Percentiles rank a stretch among this genome's conserved stretches.
These are phyloP conservation scores for Cyclotella choctawhatcheeana DNA, from an alignment of 108 stramenopile species.

Conservation along the genomic window DNA sequence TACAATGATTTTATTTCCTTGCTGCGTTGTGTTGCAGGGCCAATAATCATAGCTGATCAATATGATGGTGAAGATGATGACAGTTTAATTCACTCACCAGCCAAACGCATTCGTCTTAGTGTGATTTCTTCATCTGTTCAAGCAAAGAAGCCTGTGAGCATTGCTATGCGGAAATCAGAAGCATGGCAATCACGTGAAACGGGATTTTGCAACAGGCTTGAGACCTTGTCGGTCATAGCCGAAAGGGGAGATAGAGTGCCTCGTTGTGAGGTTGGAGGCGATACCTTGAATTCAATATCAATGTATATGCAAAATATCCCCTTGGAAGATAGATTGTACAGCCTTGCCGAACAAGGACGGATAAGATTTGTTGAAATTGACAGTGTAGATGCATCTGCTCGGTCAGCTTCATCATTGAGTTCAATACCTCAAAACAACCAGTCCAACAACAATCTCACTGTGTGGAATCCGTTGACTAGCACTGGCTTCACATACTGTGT, in stretches of 20 bases:
- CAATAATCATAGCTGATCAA: conserved; percentile 64
- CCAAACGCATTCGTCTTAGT: conserved; percentile 65
- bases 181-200: conserved; percentile 64
- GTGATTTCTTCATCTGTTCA: conserved; percentile 77
- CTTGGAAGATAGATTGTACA: conserved; percentile 80
- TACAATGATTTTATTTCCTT: conserved; percentile 86
- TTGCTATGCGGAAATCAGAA: conserved; percentile 51
- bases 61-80: conserved; percentile 37
- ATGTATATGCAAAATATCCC: conserved; percentile 78
- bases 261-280: conserved; percentile 76
- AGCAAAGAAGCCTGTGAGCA: conserved; percentile 32
- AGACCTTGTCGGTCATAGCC: conserved; percentile 77
- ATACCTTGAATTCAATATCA: conserved; percentile 75
- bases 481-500: conserved; percentile 78
- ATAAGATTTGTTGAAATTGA: conserved; percentile 81
- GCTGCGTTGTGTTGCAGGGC: conserved; percentile 75
- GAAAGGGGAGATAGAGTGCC: conserved; percentile 75
- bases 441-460: conserved; percentile 47
- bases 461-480: conserved; percentile 76
- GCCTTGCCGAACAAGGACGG: conserved; percentile 77
- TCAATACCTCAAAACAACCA: conserved; percentile 54
- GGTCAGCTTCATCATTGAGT: conserved; percentile 49
- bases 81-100: conserved; percentile 21
- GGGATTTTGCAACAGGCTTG: conserved; percentile 69
- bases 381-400: conserved; percentile 66